Conservation (phyloP, 768 basidiomycete genomes). For the Asterophora lycoperdoides region DNA sequence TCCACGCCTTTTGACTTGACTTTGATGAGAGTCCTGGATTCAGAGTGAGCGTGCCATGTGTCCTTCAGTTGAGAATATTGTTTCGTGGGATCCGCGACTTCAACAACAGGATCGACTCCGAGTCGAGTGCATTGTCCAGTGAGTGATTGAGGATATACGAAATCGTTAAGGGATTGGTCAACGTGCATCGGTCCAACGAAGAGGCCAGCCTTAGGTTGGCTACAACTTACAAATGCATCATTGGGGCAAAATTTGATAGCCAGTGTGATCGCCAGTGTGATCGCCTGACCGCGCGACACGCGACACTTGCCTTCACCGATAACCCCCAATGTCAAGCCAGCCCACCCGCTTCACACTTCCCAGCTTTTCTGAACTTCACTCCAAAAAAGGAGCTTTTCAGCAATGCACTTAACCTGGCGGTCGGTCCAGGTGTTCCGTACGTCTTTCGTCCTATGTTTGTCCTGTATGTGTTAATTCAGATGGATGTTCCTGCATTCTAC, state of each 20-base stretch:
- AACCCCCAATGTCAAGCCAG: too few species aligned
- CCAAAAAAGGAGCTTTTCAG: constrained; percentile 3
- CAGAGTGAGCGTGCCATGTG: constrained; percentile 19
- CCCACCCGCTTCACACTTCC: constrained; percentile 1
- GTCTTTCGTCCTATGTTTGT: background rate
- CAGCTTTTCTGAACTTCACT: constrained; percentile 8
- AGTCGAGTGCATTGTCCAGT: constrained; percentile 16
- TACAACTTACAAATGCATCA: too few species aligned
- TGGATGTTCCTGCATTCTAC: background rate
- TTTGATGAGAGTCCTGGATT: constrained; percentile 16
- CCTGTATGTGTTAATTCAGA: background rate
- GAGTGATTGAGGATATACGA: constrained; percentile 11
- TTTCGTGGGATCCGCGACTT: constrained; percentile 2
- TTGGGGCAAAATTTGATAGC: too few species aligned
- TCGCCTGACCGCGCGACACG: too few species aligned
- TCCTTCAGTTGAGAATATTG: constrained; percentile 26
- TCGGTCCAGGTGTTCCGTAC: background rate
- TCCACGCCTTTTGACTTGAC: constrained; percentile 12
- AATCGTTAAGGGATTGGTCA: constrained; percentile 2
- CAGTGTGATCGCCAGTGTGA: too few species aligned
- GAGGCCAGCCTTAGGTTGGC: too few species aligned
- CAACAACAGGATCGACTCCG: constrained; percentile 15
- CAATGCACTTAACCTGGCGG: constrained; percentile 5
- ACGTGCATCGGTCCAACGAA: too few species aligned
- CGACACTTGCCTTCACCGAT: too few species aligned